A percentile compares a stretch with the other conserved stretches of the same genome.
Evolutionary conservation across 2,329 filamentous ascomycete genomes (phyloP).

Genomic region (Aureobasidium namibiae): DNA sequence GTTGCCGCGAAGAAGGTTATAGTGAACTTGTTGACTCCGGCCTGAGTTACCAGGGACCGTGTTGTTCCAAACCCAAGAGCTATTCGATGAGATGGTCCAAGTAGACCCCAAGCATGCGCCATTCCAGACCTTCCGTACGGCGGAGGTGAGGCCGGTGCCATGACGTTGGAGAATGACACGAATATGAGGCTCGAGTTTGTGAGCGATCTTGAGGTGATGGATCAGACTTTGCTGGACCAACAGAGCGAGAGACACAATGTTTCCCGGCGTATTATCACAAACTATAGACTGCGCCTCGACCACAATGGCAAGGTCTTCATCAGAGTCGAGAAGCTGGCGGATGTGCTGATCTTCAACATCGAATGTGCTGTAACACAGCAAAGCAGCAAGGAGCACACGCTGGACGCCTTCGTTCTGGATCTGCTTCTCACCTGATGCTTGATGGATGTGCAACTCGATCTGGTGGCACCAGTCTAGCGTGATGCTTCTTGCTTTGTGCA

Average conservation of each 20-base stretch:
- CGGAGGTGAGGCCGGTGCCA: background rate
- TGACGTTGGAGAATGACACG: background rate
- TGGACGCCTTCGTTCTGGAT: background rate
- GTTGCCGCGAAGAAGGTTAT: constrained; percentile 40
- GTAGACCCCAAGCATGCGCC: background rate
- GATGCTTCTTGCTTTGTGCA: constrained; percentile 36
- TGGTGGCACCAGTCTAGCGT: constrained; percentile 43
- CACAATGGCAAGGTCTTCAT: constrained; percentile 23
- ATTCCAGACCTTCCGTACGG: background rate
- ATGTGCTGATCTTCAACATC: constrained; percentile 20
- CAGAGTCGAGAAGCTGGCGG: constrained; percentile 14
- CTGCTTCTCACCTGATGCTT: constrained; percentile 14
- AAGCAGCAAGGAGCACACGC: constrained; percentile 39
- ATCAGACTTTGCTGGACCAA: constrained; percentile 34
- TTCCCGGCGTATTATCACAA: constrained; percentile 39
- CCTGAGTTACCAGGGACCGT: background rate
- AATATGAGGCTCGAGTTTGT: constrained; percentile 15
- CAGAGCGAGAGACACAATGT: constrained; percentile 29
- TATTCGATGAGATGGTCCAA: background rate
- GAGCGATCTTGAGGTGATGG: constrained; percentile 40
- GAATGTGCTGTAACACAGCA: constrained; percentile 49
- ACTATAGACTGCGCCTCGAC: constrained; percentile 36
- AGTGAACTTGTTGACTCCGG: constrained; percentile 22
- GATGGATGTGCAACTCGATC: constrained; percentile 39
- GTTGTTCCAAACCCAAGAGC: background rate